These are phyloP conservation scores for Chaetomium globosum DNA, from an alignment of 2,329 filamentous ascomycete genomes.

Conservation along the genomic window DNA sequence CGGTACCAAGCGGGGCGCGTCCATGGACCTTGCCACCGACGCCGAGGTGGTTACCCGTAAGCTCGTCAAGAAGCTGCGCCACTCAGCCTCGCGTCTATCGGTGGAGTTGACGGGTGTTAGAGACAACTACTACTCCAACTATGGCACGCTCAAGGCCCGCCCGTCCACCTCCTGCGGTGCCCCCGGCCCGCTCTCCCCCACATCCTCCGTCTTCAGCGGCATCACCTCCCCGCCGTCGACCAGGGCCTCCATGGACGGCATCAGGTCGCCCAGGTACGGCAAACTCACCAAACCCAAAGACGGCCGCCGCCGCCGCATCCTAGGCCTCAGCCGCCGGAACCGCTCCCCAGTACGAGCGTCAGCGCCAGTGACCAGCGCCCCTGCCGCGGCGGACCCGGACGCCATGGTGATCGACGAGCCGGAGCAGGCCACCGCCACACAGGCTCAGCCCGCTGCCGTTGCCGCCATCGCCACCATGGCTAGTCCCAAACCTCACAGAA, in stretches of 20 bases:
- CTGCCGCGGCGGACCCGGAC: slow-evolving; percentile 21
- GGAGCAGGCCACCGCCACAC: neutral
- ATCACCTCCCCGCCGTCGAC: slow-evolving; percentile 4
- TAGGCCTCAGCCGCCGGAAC: slow-evolving; percentile 16
- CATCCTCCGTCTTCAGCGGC: slow-evolving; percentile 16
- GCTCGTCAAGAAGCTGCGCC: slow-evolving; percentile 57
- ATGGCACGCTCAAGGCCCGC: slow-evolving; percentile 22
- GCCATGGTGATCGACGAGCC: slow-evolving; percentile 33
- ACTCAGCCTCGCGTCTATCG: slow-evolving; percentile 50
- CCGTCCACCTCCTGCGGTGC: slow-evolving; percentile 28
- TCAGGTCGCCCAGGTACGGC: slow-evolving; percentile 6
- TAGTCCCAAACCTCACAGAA: neutral
- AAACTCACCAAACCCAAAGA: slow-evolving; percentile 30
- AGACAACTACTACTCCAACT: slow-evolving; percentile 6
- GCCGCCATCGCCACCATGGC: no score
- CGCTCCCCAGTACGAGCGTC: slow-evolving; percentile 3
- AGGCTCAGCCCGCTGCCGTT: neutral
- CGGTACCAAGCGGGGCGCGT: slow-evolving; percentile 54
- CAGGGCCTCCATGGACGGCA: slow-evolving; percentile 2
- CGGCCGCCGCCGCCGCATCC: slow-evolving; percentile 21
- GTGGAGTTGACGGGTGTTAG: slow-evolving; percentile 42
- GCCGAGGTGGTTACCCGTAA: slow-evolving; percentile 42
- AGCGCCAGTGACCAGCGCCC: neutral
- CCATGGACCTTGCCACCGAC: slow-evolving; percentile 26
- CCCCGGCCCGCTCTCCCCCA: slow-evolving; percentile 16